Conservation (phyloP, 2,329 filamentous ascomycete genomes). For the Esteya vermicola region DNA sequence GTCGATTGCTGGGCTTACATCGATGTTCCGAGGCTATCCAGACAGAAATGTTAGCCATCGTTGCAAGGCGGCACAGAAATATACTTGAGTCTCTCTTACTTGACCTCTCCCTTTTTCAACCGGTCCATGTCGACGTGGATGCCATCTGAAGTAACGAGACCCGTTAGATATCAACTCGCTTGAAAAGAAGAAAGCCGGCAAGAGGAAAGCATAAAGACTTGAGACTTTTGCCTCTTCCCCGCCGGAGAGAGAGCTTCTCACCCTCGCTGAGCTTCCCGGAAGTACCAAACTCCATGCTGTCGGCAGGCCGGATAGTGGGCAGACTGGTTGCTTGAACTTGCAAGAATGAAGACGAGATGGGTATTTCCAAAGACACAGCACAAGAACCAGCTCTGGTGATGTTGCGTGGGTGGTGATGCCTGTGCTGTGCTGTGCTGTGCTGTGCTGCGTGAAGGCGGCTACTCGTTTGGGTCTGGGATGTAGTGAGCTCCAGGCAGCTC, state of each 20-base stretch:
- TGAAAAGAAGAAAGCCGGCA: no score
- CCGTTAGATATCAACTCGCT: background rate
- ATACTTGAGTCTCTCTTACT: no score
- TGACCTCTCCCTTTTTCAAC: constrained; percentile 97
- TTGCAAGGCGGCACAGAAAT: no score
- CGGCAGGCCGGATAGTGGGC: background rate
- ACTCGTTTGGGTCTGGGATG: background rate
- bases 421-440: constrained; percentile 7
- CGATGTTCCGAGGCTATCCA: constrained; percentile 93
- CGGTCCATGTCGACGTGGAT: constrained; percentile 99
- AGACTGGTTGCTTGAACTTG: no score
- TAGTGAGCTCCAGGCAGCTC: constrained; percentile 10
- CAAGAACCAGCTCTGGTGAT: no score
- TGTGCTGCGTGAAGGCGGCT: background rate
- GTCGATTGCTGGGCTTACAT: constrained; percentile 45
- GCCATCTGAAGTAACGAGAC: constrained; percentile 52
- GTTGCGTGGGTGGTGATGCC: constrained; percentile 1
- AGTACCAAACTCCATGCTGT: constrained; percentile 47
- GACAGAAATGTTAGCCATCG: no score
- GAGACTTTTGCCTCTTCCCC: background rate
- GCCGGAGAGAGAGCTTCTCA: constrained; percentile 16
- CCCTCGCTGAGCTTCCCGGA: constrained; percentile 51
- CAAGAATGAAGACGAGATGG: no score
- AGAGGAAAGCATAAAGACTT: background rate
- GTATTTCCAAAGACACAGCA: background rate